A percentile compares a stretch with the other conserved stretches of the same genome.
These are phyloP conservation scores for Neurospora africana DNA, from an alignment of 495 filamentous ascomycete species.

Conservation along the genomic window DNA sequence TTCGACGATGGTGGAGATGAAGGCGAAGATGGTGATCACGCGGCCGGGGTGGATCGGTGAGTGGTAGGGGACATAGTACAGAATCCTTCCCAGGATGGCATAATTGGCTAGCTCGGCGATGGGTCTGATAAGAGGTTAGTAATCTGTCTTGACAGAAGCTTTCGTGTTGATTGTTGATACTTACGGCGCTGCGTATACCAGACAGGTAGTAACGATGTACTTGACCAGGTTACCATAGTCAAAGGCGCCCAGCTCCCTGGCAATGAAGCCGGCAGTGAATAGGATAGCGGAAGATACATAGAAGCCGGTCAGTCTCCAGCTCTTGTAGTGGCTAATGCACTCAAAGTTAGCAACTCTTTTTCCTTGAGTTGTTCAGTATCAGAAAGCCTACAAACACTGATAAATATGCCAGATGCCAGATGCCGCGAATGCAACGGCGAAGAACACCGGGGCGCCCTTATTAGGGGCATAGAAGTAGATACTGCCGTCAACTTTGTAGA, in stretches of 20 bases:
- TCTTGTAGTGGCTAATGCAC: slow-evolving; percentile 41
- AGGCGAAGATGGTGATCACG: slow-evolving; percentile 64
- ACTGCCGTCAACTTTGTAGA: slow-evolving; percentile 35
- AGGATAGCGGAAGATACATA: slow-evolving; percentile 29
- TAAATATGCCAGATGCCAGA: slow-evolving; percentile 50
- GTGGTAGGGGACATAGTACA: slow-evolving; percentile 71
- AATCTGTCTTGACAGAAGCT: neutral
- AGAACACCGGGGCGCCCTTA: slow-evolving; percentile 59
- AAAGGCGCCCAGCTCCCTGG: slow-evolving; percentile 47
- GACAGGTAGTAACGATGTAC: slow-evolving; percentile 49
- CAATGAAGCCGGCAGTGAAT: slow-evolving; percentile 48
- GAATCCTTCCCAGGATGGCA: slow-evolving; percentile 60
- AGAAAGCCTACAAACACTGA: slow-evolving; percentile 46
- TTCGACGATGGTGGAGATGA: slow-evolving; percentile 53
- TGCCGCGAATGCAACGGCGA: slow-evolving; percentile 50
- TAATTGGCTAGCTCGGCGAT: slow-evolving; percentile 68
- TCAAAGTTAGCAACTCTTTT: slow-evolving; percentile 24
- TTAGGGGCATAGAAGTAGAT: slow-evolving; percentile 67
- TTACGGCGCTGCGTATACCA: slow-evolving; percentile 58
- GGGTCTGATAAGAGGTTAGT: slow-evolving; percentile 36
- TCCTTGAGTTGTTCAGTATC: neutral
- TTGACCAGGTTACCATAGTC: slow-evolving; percentile 45
- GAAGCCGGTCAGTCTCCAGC: slow-evolving; percentile 30
- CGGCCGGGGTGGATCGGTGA: slow-evolving; percentile 69
- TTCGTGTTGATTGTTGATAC: slow-evolving; percentile 12